A percentile compares a stretch with the other conserved stretches of the same genome.
Evolutionary conservation across 495 filamentous ascomycete genomes (phyloP).

Genomic region (Penicillium lagena): DNA sequence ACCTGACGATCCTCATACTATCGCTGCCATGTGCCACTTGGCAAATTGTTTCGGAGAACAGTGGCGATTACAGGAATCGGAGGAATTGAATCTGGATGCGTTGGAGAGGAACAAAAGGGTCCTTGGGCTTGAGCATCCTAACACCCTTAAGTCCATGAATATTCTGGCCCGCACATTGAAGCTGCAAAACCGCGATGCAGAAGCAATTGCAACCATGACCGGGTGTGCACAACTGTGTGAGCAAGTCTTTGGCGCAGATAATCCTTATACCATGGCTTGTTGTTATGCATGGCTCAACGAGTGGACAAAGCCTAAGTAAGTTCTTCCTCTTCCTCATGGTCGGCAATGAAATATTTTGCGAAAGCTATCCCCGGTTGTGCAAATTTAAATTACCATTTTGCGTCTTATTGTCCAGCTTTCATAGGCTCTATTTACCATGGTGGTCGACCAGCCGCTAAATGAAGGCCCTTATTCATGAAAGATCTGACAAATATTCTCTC

Average conservation of each 20-base stretch:
- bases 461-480: too few species aligned
- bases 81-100: not conserved
- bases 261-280: not conserved
- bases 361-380: too few species aligned
- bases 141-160: not conserved
- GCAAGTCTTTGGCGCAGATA: not conserved
- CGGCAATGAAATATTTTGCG: too few species aligned
- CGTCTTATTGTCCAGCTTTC: too few species aligned
- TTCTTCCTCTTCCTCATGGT: not conserved
- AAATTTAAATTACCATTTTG: too few species aligned
- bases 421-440: too few species aligned
- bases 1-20: conserved; percentile 3
- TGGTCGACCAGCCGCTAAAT: too few species aligned
- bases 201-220: not conserved
- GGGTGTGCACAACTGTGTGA: not conserved
- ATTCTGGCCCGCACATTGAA: not conserved
- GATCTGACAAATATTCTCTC: too few species aligned
- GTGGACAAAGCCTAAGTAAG: not conserved
- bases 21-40: not conserved
- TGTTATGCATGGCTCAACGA: too few species aligned
- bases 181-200: not conserved
- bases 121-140: conserved; percentile 2
- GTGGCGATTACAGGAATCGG: conserved; percentile 5
- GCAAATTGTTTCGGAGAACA: not conserved
- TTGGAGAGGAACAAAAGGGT: not conserved